Evolutionary conservation across 2,329 filamentous ascomycete genomes (phyloP), one percentile per base, ranked within the genome.

Genomic region (Phialocephala sp.): DNA sequence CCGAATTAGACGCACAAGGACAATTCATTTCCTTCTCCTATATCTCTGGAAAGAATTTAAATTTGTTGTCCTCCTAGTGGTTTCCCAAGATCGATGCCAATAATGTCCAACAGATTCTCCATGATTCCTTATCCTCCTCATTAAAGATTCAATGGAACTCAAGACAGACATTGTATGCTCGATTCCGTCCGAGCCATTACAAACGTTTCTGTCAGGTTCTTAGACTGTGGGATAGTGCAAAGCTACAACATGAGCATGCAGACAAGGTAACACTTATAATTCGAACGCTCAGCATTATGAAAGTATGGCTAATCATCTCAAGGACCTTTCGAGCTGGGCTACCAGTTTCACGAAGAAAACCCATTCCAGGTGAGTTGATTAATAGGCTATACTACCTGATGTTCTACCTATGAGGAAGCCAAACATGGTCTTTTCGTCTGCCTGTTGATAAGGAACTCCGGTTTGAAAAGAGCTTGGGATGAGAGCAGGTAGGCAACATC

Each of bases 271-370:
- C 5, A 27, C 9, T 32, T 8, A 54, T n/a, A 35, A 20, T 12
- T 9, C 22, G 9, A n/a, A 14, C 43, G 14, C 22, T 54, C 2
- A 18, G 50, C 35, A 18, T 27, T 3, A 18, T 6, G 15, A 12
- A 12, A 54, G 12, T 12, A 54, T 18, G 32, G 50, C 50, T 54
- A 35, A 54, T 24, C 12, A 8, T 54, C 3, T 35, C 22, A 1
- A 54, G 50, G 50, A 54, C 15, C 50, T 54, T 12, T 27, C 50
- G 24, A 54, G 50, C 50, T 54, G 50, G 50, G 24, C 27, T 32
- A 8, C 24, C 18, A 54, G 50, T 24, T 5, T 54, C 11, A 27
- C 1, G 50, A 27, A 18, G 14, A 54, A 32, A 24, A 18, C 4
- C 3, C 12, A 54, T 27, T 54, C 27, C 8, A 50, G 24, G 32